Conservation (phyloP, 1,284 basidiomycete species). For the Mycena sp. region DNA sequence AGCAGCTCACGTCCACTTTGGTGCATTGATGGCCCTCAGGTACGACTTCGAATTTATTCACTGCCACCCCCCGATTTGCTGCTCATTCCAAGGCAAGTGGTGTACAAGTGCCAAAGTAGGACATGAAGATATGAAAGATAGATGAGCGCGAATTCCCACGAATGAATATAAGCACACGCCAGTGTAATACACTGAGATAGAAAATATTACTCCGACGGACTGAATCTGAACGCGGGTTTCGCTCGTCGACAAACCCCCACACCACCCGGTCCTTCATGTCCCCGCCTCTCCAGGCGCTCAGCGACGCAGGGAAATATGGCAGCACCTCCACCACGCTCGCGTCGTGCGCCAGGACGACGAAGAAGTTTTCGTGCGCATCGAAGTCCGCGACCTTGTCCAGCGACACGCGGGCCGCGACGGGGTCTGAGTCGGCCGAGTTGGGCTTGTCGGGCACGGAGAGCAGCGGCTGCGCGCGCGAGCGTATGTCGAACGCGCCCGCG, state of each 20-base stretch:
- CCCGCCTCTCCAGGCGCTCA: constrained; percentile 32
- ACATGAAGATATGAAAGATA: no score
- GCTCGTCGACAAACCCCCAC: constrained; percentile 34
- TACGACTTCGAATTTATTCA: no score
- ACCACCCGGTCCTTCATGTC: constrained; percentile 31
- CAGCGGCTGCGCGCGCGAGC: constrained; percentile 21
- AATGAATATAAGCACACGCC: no score
- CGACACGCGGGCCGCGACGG: constrained; percentile 12
- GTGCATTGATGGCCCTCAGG: no score
- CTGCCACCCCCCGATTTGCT: no score
- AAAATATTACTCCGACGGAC: not conserved
- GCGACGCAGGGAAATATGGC: constrained; percentile 29
- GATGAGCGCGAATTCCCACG: no score
- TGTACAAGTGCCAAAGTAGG: no score
- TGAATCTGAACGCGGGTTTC: constrained; percentile 26
- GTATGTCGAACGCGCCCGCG: constrained; percentile 15
- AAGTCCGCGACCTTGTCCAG: constrained; percentile 29
- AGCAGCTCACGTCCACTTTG: no score
- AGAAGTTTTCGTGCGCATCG: constrained; percentile 33
- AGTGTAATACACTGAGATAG: no score
- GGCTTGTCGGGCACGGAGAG: constrained; percentile 22
- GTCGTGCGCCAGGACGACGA: constrained; percentile 37
- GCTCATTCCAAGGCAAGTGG: no score
- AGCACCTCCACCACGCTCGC: constrained; percentile 18
- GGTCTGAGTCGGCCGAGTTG: not conserved